phyloP scores from a whole-genome alignment of 2,329 filamentous ascomycete genomes.

The Cladosporium sp. region DNA sequence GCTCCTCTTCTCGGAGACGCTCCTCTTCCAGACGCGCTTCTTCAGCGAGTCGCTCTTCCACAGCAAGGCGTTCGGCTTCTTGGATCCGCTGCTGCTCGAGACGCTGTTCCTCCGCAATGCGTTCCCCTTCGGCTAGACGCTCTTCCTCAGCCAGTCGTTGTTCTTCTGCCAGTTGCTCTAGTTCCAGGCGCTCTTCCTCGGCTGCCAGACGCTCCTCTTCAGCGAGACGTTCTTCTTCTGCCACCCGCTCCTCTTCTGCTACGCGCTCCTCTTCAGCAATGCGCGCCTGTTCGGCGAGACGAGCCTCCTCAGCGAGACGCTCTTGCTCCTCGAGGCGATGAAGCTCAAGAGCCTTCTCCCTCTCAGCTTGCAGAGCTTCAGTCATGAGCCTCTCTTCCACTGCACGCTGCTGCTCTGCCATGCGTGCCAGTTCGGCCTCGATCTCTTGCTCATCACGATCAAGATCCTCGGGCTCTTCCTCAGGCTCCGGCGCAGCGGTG shows the following conservation, averaged over 20 bases:
- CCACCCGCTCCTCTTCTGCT: neutral
- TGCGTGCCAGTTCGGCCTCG: conserved; percentile 29
- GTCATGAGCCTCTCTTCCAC: conserved; percentile 36
- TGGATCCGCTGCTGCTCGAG: neutral
- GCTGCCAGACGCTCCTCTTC: conserved; percentile 4
- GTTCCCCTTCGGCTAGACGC: neutral
- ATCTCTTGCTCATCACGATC: conserved; percentile 28
- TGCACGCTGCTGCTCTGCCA: conserved; percentile 24
- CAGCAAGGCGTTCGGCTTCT: conserved; percentile 1
- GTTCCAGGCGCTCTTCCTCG: neutral
- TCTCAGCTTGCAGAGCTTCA: conserved; percentile 38
- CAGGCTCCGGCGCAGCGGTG: conserved; percentile 16
- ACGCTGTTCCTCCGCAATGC: neutral
- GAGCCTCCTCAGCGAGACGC: neutral
- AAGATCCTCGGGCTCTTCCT: conserved; percentile 20
- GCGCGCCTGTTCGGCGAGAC: neutral
- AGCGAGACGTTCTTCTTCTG: neutral
- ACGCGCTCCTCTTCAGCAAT: conserved; percentile 11
- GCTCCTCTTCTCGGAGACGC: neutral
- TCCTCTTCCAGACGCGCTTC: neutral
- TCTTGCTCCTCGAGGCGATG: neutral
- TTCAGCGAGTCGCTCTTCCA: conserved; percentile 1
- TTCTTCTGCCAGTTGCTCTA: neutral
- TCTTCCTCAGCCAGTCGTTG: neutral
- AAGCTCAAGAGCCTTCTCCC: conserved; percentile 2